Evolutionary conservation across 345 rosid species (phyloP), one percentile per base, ranked within the genome.

Genomic region (Gossypium australe): DNA sequence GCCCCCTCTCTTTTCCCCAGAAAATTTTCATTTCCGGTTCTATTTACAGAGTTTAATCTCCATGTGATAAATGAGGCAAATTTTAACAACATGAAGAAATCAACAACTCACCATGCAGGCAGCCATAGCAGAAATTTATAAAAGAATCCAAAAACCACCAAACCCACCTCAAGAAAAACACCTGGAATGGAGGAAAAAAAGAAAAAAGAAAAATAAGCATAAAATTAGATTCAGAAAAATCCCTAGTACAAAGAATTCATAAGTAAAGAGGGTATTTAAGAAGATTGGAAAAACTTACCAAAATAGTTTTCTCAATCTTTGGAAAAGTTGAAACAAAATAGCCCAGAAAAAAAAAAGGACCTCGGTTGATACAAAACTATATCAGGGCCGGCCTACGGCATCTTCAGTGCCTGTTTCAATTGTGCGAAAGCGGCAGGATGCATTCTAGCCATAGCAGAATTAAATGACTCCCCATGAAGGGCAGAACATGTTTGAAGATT

Each of bases 341-440:
- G 67, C 29, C 34, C 62, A 47, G 72, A 34, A 73, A 64, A 13
- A n/a, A 73, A 73, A 13, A 73, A 75, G n/a, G 77, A 25, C 77
- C 27, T 64, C 62, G 13, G 44, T 11, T 18, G 58, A 67, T 27
- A 6, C 22, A 7, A 61, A 22, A 20, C 6, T 43, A 67, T 6
- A 38, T 24, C 41, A 27, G 38, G 27, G 25, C 25, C 11, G 47
- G 58, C 58, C 84, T 89, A 91, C 3, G 86, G 85, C 84, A 95
- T 87, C 87, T 93, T 93, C 82, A 93, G 82, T 20, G 94, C 99
- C 82, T 91, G 91, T 84, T 95, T 93, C 84, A 95, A 80, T 84
- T 93, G 98, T 57, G 92, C 83, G 59, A 93, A 80, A 70, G 98
- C 87, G 3, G 99, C 77, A 25, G 98, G 90, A 82, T 93, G 97